phyloP scores from a whole-genome alignment of 495 filamentous ascomycete species.

The Jackrogersella minutella region DNA sequence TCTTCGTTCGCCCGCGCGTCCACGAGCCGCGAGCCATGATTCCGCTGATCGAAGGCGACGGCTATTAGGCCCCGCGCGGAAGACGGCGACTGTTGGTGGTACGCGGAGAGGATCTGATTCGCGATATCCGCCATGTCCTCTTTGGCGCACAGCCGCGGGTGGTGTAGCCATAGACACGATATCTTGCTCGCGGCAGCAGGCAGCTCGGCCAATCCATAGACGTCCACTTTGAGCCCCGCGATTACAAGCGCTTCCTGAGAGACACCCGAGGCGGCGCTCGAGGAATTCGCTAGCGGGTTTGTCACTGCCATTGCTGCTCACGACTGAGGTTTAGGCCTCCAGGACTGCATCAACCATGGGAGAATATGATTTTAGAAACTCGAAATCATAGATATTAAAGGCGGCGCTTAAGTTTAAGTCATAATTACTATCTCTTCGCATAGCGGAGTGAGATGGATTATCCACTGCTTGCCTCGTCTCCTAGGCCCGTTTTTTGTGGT shows the following conservation, averaged over 20 bases:
- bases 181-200: conserved; percentile 56
- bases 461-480: too few relatives aligned
- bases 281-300: conserved; percentile 39
- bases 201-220: conserved; percentile 83
- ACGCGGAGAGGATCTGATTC: conserved; percentile 47
- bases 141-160: conserved; percentile 74
- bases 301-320: conserved; percentile 32
- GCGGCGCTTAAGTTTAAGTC: too few relatives aligned
- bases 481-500: too few relatives aligned
- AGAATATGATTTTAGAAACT: too few relatives aligned
- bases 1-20: conserved; percentile 67
- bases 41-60: conserved; percentile 86
- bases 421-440: too few relatives aligned
- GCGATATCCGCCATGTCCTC: conserved; percentile 69
- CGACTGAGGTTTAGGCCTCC: not conserved
- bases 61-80: conserved; percentile 69
- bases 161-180: conserved; percentile 86
- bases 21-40: conserved; percentile 80
- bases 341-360: too few relatives aligned
- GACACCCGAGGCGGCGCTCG: conserved; percentile 51
- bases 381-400: too few relatives aligned
- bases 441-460: too few relatives aligned
- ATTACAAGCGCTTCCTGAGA: conserved; percentile 71
- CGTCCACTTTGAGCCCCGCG: conserved; percentile 75
- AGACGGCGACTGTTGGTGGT: conserved; percentile 24